Evolutionary conservation across 169 alveolate species (phyloP), one percentile per base, ranked within the genome.

Genomic region (Plasmodium fragile): DNA sequence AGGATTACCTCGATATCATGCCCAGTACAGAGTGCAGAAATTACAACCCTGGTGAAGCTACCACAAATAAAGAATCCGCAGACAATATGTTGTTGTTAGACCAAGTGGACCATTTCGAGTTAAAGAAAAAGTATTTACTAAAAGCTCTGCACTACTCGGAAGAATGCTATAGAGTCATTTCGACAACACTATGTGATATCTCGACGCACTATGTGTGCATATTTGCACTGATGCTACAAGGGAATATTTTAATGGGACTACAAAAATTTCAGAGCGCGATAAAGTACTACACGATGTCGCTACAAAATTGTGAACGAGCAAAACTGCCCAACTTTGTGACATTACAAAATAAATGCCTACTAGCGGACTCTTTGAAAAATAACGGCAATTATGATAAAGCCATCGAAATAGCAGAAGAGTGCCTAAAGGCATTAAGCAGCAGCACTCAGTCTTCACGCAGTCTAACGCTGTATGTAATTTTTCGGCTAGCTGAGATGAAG

Each of bases 381-480:
- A 89, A 78, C 72, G 94, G 94, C 25, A 89, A 89, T 80, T 65
- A 78, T 59, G 89, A 89, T 36, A 77, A 89, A 79, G 91, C 94
- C 22, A 65, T 77, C 28, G 94, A 89, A 80, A 36, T 89, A 49
- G 70, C 94, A 53, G 94, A 89, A 79, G 94, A 89, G 10, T 89
- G 94, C 52, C 71, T 89, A 65, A 41, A 53, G 32, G 16, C 90
- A 5, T 55, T 80, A 79, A 34, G 72, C 34, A 73, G 81, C 28
- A 59, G 78, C 36, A 69, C 53, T 5, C 28, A 45, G 16, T 77
- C 53, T 4, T 55, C 90, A 1, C 94, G 72, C 28, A 89, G 82
- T 89, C 72, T 89, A 59, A 80, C 71, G 10, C 72, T 89, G 39
- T 80, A 78, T 79, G 49, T 79, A 59, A 65, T 89, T 65, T 89